A percentile compares a stretch with the other conserved stretches of the same genome.
Evolutionary conservation across 768 basidiomycete species (phyloP).

Genomic region (Termitomyces sp.): DNA sequence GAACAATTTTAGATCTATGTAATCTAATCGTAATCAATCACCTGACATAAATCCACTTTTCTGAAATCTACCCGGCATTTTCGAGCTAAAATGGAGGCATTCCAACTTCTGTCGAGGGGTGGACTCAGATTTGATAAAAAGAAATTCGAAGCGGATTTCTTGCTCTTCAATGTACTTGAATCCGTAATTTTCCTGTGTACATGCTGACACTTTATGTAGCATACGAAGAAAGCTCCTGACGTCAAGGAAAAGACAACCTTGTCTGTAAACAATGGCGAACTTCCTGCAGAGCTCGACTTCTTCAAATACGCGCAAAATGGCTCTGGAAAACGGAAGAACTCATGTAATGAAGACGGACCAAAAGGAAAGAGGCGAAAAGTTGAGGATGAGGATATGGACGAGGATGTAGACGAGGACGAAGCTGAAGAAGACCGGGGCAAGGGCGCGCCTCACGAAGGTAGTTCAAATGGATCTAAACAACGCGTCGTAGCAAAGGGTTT

Average conservation of each 20-base stretch:
- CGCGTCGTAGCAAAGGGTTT: slow-evolving; percentile 75
- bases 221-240: slow-evolving; percentile 11
- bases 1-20: too few relatives aligned
- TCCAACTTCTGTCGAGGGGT: slow-evolving; percentile 86
- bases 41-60: background rate
- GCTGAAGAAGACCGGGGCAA: slow-evolving; percentile 19
- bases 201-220: slow-evolving; percentile 16
- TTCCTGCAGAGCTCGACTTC: slow-evolving; percentile 84
- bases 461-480: slow-evolving; percentile 42
- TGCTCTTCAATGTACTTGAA: slow-evolving; percentile 61
- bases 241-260: slow-evolving; percentile 19
- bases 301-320: slow-evolving; percentile 79
- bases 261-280: slow-evolving; percentile 36
- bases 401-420: slow-evolving; percentile 24
- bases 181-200: background rate
- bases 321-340: slow-evolving; percentile 50
- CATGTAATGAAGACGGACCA: slow-evolving; percentile 17
- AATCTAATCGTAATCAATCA: background rate
- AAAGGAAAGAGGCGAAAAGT: slow-evolving; percentile 35
- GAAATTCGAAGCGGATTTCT: slow-evolving; percentile 65
- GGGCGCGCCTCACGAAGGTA: slow-evolving; percentile 17
- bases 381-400: slow-evolving; percentile 28
- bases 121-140: slow-evolving; percentile 80
- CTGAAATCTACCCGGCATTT: background rate
- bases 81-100: slow-evolving; percentile 69